Conservation (phyloP, 2,329 filamentous ascomycete species). For the Penicillium sp. region DNA sequence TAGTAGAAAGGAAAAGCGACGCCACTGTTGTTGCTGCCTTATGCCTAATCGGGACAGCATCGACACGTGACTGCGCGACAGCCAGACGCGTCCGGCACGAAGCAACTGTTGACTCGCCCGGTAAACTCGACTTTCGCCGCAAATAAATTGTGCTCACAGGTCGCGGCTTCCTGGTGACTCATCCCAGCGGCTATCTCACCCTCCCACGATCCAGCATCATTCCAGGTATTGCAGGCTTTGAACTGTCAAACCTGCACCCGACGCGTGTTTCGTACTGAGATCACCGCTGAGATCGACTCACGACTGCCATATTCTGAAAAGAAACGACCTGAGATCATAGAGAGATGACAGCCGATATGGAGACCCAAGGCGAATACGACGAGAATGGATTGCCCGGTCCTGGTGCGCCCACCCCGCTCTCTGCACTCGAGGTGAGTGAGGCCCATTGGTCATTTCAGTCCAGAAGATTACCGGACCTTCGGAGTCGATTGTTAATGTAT, state of each 20-base stretch:
- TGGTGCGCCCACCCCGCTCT: constrained; percentile 87
- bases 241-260: too few species aligned
- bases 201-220: background rate
- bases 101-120: background rate
- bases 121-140: constrained; percentile 21
- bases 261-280: too few species aligned
- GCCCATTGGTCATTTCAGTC: too few species aligned
- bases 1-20: too few species aligned
- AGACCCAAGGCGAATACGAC: constrained; percentile 70
- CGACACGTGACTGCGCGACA: constrained; percentile 40
- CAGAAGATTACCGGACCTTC: background rate
- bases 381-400: constrained; percentile 74
- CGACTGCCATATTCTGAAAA: too few species aligned
- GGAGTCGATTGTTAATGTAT: background rate
- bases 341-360: constrained; percentile 51
- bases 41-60: background rate
- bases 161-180: constrained; percentile 9
- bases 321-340: background rate
- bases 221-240: background rate
- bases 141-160: constrained; percentile 8
- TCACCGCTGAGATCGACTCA: too few species aligned
- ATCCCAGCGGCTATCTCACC: background rate
- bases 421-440: constrained; percentile 72
- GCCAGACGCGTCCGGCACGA: constrained; percentile 33
- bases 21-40: constrained; percentile 9